phyloP scores from a whole-genome alignment of 176 grass and related monocot species.

The Musa beccarii region DNA sequence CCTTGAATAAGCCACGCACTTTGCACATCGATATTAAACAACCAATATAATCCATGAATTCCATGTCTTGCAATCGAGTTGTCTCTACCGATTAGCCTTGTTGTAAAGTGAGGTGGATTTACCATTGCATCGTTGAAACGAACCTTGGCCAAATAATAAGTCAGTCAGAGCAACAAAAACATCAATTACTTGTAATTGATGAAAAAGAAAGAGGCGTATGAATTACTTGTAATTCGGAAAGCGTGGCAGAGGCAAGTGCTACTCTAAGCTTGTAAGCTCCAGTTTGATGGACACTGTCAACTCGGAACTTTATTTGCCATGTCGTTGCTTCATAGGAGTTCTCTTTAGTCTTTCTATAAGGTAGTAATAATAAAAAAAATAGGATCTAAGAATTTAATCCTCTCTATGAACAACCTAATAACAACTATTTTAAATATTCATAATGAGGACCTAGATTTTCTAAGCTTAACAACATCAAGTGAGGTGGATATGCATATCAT shows the following conservation, averaged over 20 bases:
- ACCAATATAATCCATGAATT: no score
- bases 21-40: no score
- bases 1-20: no score
- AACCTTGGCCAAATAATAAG: slow-evolving; percentile 30
- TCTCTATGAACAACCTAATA: not conserved
- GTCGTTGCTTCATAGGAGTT: slow-evolving; percentile 56
- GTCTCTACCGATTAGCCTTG: no score
- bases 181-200: not conserved
- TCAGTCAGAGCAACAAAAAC: not conserved
- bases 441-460: no score
- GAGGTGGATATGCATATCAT: no score
- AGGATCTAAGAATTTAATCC: not conserved
- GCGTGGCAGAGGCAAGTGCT: slow-evolving; percentile 65
- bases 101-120: no score
- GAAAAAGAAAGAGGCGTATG: not conserved
- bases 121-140: no score
- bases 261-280: slow-evolving; percentile 60
- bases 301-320: slow-evolving; percentile 81
- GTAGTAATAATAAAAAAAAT: slow-evolving; percentile 1
- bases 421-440: not conserved
- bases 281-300: slow-evolving; percentile 39
- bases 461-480: no score
- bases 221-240: slow-evolving; percentile 62
- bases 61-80: no score
- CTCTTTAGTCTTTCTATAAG: slow-evolving; percentile 46